Percentiles rank a stretch among this genome's conserved stretches.
phyloP scores from a whole-genome alignment of 2,329 filamentous ascomycete genomes.

The Trichoderma arundinaceum region DNA sequence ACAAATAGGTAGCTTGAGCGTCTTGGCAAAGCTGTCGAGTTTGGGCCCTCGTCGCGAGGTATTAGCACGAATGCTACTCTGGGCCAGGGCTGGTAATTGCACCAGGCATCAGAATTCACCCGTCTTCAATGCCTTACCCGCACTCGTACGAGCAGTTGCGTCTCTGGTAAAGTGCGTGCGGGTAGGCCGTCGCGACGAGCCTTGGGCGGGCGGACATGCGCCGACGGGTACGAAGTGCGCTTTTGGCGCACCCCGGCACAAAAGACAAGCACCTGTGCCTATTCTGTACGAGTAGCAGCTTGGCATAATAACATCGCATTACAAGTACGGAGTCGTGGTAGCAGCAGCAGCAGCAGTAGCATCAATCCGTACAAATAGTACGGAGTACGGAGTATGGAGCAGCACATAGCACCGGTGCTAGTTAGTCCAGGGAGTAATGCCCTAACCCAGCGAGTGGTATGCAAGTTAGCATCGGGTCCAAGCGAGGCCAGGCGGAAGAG shows the following conservation, averaged over 20 bases:
- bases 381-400: neutral
- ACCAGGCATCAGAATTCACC: conserved; percentile 16
- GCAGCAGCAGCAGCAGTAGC: neutral
- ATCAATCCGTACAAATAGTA: neutral
- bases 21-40: neutral
- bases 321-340: no score
- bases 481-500: conserved; percentile 10
- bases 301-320: no score
- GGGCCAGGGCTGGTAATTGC: conserved; percentile 23
- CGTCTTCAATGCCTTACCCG: conserved; percentile 1
- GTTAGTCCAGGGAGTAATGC: neutral
- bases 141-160: conserved; percentile 20
- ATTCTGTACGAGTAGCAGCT: neutral
- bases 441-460: neutral
- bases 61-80: conserved; percentile 18
- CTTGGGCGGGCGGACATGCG: conserved; percentile 10
- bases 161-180: conserved; percentile 28
- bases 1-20: neutral
- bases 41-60: neutral
- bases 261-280: neutral
- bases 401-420: neutral
- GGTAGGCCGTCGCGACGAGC: conserved; percentile 9
- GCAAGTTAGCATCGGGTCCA: neutral
- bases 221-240: neutral
- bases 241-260: neutral